Percentiles rank a stretch among this genome's conserved stretches.
These are phyloP conservation scores for Aspergillus panamensis DNA, from an alignment of 495 filamentous ascomycete genomes.

Conservation along the genomic window DNA sequence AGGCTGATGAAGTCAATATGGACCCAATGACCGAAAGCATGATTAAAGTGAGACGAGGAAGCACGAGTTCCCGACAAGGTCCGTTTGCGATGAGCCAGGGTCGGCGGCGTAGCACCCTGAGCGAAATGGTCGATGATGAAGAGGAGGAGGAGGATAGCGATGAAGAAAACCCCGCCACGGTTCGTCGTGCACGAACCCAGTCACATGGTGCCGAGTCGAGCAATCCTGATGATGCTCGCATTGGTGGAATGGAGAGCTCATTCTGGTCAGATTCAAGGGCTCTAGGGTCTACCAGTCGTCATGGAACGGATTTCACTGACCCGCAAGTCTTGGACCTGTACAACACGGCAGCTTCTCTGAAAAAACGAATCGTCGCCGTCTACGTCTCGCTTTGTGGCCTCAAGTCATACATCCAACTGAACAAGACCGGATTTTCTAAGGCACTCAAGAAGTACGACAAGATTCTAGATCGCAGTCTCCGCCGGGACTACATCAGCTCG, in stretches of 20 bases:
- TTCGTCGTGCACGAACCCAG: slow-evolving; percentile 16
- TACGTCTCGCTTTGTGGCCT: slow-evolving; percentile 96
- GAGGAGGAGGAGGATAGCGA: slow-evolving; percentile 61
- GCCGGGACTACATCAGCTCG: slow-evolving; percentile 68
- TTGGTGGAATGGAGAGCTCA: slow-evolving; percentile 44
- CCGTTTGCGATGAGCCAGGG: slow-evolving; percentile 38
- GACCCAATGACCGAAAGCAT: slow-evolving; percentile 51
- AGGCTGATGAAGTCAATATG: slow-evolving; percentile 55
- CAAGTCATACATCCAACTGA: slow-evolving; percentile 93
- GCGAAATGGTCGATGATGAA: slow-evolving; percentile 45
- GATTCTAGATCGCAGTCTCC: slow-evolving; percentile 76
- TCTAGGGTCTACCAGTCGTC: slow-evolving; percentile 20
- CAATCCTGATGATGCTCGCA: slow-evolving; percentile 40
- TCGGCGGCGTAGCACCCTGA: slow-evolving; percentile 49
- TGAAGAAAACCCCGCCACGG: slow-evolving; percentile 27
- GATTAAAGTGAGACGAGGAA: slow-evolving; percentile 40
- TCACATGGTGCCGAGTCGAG: slow-evolving; percentile 34
- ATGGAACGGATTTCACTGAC: slow-evolving; percentile 58
- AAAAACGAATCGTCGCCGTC: slow-evolving; percentile 79
- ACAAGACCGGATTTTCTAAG: slow-evolving; percentile 93
- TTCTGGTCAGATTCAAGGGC: slow-evolving; percentile 27
- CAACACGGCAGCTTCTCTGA: slow-evolving; percentile 79
- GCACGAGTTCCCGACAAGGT: slow-evolving; percentile 40
- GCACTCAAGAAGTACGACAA: slow-evolving; percentile 99
- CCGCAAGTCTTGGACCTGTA: slow-evolving; percentile 66